Conservation (phyloP, 2,329 filamentous ascomycete species). For the Teratosphaeriaceae sp. region DNA sequence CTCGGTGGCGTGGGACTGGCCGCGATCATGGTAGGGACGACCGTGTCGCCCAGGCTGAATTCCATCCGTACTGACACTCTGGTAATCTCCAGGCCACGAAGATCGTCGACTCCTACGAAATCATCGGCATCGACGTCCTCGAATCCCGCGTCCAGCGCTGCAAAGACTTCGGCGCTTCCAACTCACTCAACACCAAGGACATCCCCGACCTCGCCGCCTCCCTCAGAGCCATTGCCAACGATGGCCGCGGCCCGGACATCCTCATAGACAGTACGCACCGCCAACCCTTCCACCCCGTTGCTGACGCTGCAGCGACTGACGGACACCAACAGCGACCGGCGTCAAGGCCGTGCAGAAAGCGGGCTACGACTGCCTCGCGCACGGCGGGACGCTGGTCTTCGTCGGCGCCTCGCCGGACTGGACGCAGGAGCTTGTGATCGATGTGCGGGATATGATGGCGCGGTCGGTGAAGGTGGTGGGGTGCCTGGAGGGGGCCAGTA, state of each 20-base stretch:
- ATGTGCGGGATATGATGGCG: constrained; percentile 34
- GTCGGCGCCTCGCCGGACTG: constrained; percentile 37
- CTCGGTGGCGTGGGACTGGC: constrained; percentile 22
- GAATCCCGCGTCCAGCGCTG: constrained; percentile 30
- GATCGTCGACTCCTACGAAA: constrained; percentile 25
- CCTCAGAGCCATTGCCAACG: constrained; percentile 24
- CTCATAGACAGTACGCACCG: constrained; percentile 37
- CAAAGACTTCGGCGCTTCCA: constrained; percentile 33
- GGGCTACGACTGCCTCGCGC: constrained; percentile 14
- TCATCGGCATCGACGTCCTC: constrained; percentile 34
- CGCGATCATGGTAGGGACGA: constrained; percentile 36
- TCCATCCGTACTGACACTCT: too few relatives aligned
- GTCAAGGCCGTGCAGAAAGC: constrained; percentile 13
- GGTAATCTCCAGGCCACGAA: constrained; percentile 14
- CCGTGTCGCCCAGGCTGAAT: too few relatives aligned
- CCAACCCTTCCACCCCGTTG: too few relatives aligned
- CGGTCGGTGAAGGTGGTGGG: constrained; percentile 40
- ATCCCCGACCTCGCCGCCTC: constrained; percentile 22
- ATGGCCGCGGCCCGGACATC: constrained; percentile 33
- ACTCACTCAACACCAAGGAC: constrained; percentile 31
- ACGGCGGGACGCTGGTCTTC: constrained; percentile 39
- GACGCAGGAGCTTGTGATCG: constrained; percentile 33
- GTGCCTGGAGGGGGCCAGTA: constrained; percentile 37
- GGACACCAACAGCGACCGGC: constrained; percentile 15
- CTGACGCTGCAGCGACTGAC: too few relatives aligned